phyloP scores from a whole-genome alignment of 2,329 filamentous ascomycete species.

The Colletotrichum sp. region DNA sequence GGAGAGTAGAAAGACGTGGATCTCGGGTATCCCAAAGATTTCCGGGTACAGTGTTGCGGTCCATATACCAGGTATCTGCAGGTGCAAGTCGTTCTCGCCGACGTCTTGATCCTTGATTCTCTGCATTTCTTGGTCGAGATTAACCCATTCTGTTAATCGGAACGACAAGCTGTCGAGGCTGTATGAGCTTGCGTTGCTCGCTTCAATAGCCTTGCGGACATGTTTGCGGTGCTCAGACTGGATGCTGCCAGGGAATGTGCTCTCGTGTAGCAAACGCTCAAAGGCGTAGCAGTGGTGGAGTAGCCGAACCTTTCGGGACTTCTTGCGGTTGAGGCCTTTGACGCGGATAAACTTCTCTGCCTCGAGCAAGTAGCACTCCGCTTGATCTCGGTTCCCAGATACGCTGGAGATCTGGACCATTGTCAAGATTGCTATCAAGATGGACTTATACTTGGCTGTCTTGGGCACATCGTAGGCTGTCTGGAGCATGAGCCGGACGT shows the following conservation, averaged over 20 bases:
- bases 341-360: constrained; percentile 43
- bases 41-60: constrained; percentile 42
- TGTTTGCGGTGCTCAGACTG: constrained; percentile 21
- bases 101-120: constrained; percentile 35
- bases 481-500: constrained; percentile 31
- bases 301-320: constrained; percentile 44
- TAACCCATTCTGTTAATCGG: constrained; percentile 29
- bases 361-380: constrained; percentile 41
- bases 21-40: constrained; percentile 43
- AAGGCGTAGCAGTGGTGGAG: constrained; percentile 47
- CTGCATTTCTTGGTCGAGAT: constrained; percentile 34
- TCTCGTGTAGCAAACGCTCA: constrained; percentile 43
- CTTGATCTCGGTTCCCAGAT: constrained; percentile 34
- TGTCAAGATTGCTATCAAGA: constrained; percentile 43
- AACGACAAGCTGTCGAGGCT: constrained; percentile 36
- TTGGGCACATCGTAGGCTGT: constrained; percentile 36
- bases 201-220: constrained; percentile 24
- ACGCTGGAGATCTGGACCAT: constrained; percentile 41
- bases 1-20: constrained; percentile 35
- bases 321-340: constrained; percentile 36
- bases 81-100: constrained; percentile 44
- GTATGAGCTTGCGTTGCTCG: constrained; percentile 16
- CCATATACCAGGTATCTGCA: constrained; percentile 39
- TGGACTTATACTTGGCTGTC: constrained; percentile 43
- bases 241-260: constrained; percentile 28